Base-by-base conservation (phyloP, 495 filamentous ascomycete genomes). In the Podospora pseudopauciseta region DNA sequence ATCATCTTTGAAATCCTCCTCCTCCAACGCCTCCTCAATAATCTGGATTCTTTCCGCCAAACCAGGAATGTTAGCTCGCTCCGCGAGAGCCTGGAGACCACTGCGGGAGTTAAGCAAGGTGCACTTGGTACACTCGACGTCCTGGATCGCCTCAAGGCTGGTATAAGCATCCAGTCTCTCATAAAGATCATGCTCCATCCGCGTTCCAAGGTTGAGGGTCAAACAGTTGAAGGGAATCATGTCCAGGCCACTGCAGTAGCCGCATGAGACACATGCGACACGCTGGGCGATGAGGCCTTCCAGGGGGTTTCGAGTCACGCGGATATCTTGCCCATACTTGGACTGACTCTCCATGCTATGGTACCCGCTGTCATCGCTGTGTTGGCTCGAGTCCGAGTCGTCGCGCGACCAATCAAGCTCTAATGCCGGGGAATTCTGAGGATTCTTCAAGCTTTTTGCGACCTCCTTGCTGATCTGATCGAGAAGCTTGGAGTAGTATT, bases 221-320 rank as follows among this genome's bases (percentile, higher is more conserved):
- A 99, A 80, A 75, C 92, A 97, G 71, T 96, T 97, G 83, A 97
- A 98, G 0, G 93, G 92, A 55, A 92, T 94, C 72, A 97, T 84
- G 13, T 89, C 90, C 39, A 98, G 82, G 2, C 92, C 92, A 71
- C 96, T 92, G 1, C 92, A 92, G 77, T 89, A 91, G 15, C 93
- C 92, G 75, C 96, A 99, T 30, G 80, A 78, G 65, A 91, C 89
- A 76, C 96, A 99, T 0, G 91, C 92, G 4, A 98, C 94, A 34
- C 95, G 83, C 76, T 98, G 94, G 0, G 93, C 95, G 26, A 93
- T 82, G 16, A 97, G 79, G 0, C 96, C 96, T 75, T 97, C 92
- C 1, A 99, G 81, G 2, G 96, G 96, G 71, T 83, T 84, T 58
- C 81, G 75, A 13, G 72, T 68, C 63, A 67, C 27, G 18, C 64